Evolutionary conservation across 306 rosid species (phyloP).

Genomic region (Ziziphus jujuba): DNA sequence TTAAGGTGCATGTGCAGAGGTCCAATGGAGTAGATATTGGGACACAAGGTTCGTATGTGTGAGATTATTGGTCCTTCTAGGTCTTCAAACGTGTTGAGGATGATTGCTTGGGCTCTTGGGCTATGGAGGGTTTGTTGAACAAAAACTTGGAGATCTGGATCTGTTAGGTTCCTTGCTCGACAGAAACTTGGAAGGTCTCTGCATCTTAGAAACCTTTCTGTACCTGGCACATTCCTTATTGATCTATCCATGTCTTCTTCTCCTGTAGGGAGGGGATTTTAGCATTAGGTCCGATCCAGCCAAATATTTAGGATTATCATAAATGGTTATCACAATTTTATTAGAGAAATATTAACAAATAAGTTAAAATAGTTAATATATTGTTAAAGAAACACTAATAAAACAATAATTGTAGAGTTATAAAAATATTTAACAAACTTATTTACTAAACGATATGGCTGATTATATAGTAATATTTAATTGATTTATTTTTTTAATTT

Average conservation of each 20-base stretch:
- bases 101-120: conserved; percentile 26
- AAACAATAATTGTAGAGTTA: no score
- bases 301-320: no score
- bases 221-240: conserved; percentile 23
- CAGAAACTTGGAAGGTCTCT: conserved; percentile 50
- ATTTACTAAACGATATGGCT: no score
- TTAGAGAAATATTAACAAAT: no score
- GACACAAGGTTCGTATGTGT: conserved; percentile 23
- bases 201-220: conserved; percentile 44
- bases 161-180: neutral
- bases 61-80: conserved; percentile 40
- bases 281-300: no score
- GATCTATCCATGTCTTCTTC: conserved; percentile 49
- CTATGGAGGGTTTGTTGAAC: conserved; percentile 3
- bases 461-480: no score
- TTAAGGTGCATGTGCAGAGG: conserved; percentile 39
- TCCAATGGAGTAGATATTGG: conserved; percentile 37
- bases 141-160: neutral
- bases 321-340: no score
- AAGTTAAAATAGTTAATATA: no score
- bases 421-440: no score
- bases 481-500: no score
- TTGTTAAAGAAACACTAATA: no score
- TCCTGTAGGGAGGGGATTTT: no score
- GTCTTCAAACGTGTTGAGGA: conserved; percentile 61